Conservation (phyloP, 2,329 filamentous ascomycete species). For the Colletotrichum caudatum region DNA sequence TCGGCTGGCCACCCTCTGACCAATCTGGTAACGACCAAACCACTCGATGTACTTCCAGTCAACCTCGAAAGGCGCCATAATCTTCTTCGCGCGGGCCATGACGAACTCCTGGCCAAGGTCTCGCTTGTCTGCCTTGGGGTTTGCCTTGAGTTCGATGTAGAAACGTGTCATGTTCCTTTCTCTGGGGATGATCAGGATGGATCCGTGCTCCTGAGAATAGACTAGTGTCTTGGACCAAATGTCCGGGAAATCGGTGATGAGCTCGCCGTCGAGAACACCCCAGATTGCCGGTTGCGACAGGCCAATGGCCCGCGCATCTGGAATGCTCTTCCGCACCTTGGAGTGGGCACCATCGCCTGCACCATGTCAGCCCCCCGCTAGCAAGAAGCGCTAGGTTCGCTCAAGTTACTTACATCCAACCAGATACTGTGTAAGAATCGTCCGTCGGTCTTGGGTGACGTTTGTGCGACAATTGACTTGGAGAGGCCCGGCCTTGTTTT, state of each 20-base stretch:
- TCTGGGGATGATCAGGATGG: conserved; percentile 79
- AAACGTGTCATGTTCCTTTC: conserved; percentile 79
- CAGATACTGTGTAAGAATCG: conserved; percentile 71
- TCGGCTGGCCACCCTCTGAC: conserved; percentile 76
- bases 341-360: conserved; percentile 78
- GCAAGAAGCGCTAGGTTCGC: background rate
- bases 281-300: conserved; percentile 69
- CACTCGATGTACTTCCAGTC: conserved; percentile 73
- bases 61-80: conserved; percentile 69
- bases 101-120: conserved; percentile 73
- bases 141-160: conserved; percentile 68
- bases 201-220: conserved; percentile 74
- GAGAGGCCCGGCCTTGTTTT: conserved; percentile 57
- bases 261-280: conserved; percentile 78
- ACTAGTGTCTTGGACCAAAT: conserved; percentile 80
- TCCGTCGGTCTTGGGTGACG: conserved; percentile 62
- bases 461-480: conserved; percentile 65
- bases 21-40: conserved; percentile 80
- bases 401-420: conserved; percentile 68
- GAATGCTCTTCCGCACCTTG: conserved; percentile 74
- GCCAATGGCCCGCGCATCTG: conserved; percentile 65
- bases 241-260: conserved; percentile 80
- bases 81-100: conserved; percentile 73
- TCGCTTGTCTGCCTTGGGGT: conserved; percentile 55
- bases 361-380: conserved; percentile 14